These are phyloP conservation scores for Cucumis melo DNA, from an alignment of 306 rosid genomes.

Conservation along the genomic window DNA sequence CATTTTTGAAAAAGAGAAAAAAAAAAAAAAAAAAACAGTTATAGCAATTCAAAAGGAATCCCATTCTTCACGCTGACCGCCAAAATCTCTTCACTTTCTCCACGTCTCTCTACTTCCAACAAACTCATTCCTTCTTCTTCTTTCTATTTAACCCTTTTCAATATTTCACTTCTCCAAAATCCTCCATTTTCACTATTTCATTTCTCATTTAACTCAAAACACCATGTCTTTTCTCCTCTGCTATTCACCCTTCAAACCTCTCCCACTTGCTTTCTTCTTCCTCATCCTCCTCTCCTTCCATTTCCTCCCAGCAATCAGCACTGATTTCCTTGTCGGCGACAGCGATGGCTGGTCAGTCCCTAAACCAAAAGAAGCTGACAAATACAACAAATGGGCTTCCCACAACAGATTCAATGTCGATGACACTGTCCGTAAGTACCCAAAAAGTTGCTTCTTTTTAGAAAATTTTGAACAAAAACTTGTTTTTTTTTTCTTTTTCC, in stretches of 20 bases:
- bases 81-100: neutral
- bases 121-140: neutral
- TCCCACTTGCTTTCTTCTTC: conserved; percentile 17
- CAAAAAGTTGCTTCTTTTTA: neutral
- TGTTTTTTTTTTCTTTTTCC: neutral
- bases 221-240: conserved; percentile 15
- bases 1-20: too few relatives aligned
- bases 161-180: neutral
- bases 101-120: neutral
- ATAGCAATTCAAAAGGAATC: neutral
- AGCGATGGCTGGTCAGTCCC: conserved; percentile 53
- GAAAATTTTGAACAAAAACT: neutral
- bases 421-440: conserved; percentile 60
- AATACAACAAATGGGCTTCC: conserved; percentile 71
- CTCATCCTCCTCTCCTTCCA: conserved; percentile 15
- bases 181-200: neutral
- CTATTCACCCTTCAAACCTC: conserved; percentile 11
- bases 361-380: conserved; percentile 15
- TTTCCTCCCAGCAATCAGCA: conserved; percentile 10
- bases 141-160: neutral
- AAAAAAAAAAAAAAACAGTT: neutral
- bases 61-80: neutral
- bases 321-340: conserved; percentile 53
- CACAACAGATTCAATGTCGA: conserved; percentile 42
- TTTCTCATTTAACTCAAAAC: neutral